phyloP scores from a whole-genome alignment of 805 yeast species.

The Yarrowia bubula region DNA sequence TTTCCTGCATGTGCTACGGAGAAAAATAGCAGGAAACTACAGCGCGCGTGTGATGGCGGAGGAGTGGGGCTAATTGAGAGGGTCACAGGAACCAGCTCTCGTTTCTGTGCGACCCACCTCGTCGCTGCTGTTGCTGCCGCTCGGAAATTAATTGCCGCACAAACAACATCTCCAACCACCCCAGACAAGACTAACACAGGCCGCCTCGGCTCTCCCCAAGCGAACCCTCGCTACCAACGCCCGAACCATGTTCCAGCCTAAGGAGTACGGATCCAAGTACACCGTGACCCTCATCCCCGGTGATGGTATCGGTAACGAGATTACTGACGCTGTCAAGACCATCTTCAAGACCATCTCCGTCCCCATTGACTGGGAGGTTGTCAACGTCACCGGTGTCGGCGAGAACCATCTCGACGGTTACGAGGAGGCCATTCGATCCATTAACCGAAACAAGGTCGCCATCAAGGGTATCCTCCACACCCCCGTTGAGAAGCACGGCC shows the following conservation, averaged over 20 bases:
- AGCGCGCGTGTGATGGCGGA: neutral
- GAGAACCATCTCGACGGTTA: conserved; percentile 44
- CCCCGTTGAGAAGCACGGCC: conserved; percentile 73
- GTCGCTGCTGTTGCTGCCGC: neutral
- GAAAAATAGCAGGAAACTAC: neutral
- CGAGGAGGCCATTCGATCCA: conserved; percentile 80
- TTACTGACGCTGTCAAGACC: conserved; percentile 87
- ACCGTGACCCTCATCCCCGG: conserved; percentile 93
- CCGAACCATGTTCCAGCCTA: conserved; percentile 63
- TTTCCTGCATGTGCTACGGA: conserved; percentile 14
- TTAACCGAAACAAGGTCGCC: conserved; percentile 95
- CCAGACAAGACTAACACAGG: conserved; percentile 13
- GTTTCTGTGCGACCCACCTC: too few species aligned
- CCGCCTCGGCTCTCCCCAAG: conserved; percentile 26
- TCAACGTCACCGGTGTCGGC: conserved; percentile 56
- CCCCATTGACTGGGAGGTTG: conserved; percentile 89
- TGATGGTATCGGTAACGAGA: conserved; percentile 97
- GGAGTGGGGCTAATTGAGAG: neutral
- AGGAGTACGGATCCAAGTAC: conserved; percentile 91
- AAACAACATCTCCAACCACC: neutral
- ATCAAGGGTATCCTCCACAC: conserved; percentile 95
- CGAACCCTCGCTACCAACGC: conserved; percentile 26
- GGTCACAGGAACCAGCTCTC: too few species aligned
- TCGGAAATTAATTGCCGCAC: conserved; percentile 1
- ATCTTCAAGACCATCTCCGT: conserved; percentile 83